Percentiles rank a stretch among this genome's conserved stretches.
Evolutionary conservation across 2,329 filamentous ascomycete species (phyloP).

Genomic region (Aspergillus candidus): DNA sequence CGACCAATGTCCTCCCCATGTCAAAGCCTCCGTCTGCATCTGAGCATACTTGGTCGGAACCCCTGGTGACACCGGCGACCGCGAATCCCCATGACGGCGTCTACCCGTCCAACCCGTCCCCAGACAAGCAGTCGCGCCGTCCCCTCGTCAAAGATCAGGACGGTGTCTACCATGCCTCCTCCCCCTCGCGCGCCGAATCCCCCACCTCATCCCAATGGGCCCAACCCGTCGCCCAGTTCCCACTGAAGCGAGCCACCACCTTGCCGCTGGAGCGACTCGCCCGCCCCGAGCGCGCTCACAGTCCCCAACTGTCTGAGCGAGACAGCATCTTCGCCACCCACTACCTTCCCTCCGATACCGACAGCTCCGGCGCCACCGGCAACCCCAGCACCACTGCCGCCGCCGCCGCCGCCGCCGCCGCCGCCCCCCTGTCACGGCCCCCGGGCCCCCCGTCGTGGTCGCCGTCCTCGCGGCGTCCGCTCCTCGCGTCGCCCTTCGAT

Average conservation of each 20-base stretch:
- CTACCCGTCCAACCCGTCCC: conserved; percentile 18
- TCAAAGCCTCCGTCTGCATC: conserved; percentile 42
- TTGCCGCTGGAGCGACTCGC: conserved; percentile 24
- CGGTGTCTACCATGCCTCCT: conserved; percentile 23
- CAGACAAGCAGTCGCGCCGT: conserved; percentile 33
- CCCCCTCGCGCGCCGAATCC: conserved; percentile 31
- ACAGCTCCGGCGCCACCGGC: conserved; percentile 21
- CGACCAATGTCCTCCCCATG: conserved; percentile 49
- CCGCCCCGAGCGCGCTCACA: conserved; percentile 23
- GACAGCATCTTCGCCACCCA: conserved; percentile 61
- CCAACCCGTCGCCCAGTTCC: conserved; percentile 20
- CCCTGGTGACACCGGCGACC: conserved; percentile 42
- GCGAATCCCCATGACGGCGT: conserved; percentile 36
- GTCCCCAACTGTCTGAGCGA: conserved; percentile 54
- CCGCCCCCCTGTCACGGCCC: too few species aligned
- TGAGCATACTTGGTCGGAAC: conserved; percentile 35
- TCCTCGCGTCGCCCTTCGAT: too few species aligned
- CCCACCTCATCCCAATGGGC: conserved; percentile 33
- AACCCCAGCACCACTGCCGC: too few species aligned
- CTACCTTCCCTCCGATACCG: conserved; percentile 49
- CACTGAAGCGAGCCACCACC: conserved; percentile 34
- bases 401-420: conserved; percentile 19
- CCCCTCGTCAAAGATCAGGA: conserved; percentile 26
- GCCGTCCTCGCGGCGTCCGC: conserved; percentile 14
- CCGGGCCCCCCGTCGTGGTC: conserved; percentile 1